phyloP scores from a whole-genome alignment of 768 basidiomycete genomes.

The Cantharellus cinnabarinus region DNA sequence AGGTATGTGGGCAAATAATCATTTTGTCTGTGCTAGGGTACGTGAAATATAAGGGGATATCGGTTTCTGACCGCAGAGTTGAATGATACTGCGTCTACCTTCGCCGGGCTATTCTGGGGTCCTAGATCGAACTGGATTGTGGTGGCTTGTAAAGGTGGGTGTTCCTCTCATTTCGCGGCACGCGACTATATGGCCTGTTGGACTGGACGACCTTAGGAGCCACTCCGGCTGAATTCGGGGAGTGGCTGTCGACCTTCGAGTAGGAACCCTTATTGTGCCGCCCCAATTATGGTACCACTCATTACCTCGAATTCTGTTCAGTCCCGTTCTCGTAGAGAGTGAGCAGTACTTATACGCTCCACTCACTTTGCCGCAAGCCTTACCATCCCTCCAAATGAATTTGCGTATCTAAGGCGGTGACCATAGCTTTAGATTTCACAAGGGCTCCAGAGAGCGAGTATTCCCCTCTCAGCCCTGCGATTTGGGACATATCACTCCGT shows the following conservation, averaged over 20 bases:
- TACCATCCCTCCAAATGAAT: not conserved
- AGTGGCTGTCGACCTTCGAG: conserved; percentile 7
- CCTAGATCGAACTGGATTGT: conserved; percentile 8
- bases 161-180: not conserved
- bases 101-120: conserved; percentile 7
- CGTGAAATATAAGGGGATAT: not conserved
- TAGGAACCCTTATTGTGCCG: too few relatives aligned
- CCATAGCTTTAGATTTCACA: conserved; percentile 6
- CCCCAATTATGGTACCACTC: not conserved
- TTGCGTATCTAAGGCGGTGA: not conserved
- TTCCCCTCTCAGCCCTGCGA: not conserved
- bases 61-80: conserved; percentile 1
- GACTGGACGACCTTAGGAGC: conserved; percentile 2
- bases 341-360: too few relatives aligned
- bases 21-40: not conserved
- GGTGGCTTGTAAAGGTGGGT: conserved; percentile 8
- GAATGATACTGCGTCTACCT: conserved; percentile 3
- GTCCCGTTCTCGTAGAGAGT: too few relatives aligned
- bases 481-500: not conserved
- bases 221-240: conserved; percentile 5
- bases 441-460: conserved; percentile 7
- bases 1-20: not conserved
- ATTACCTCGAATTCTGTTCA: not conserved
- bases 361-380: too few relatives aligned
- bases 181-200: not conserved